Evolutionary conservation across 345 rosid species (phyloP).

Genomic region (Lagerstroemia speciosa): DNA sequence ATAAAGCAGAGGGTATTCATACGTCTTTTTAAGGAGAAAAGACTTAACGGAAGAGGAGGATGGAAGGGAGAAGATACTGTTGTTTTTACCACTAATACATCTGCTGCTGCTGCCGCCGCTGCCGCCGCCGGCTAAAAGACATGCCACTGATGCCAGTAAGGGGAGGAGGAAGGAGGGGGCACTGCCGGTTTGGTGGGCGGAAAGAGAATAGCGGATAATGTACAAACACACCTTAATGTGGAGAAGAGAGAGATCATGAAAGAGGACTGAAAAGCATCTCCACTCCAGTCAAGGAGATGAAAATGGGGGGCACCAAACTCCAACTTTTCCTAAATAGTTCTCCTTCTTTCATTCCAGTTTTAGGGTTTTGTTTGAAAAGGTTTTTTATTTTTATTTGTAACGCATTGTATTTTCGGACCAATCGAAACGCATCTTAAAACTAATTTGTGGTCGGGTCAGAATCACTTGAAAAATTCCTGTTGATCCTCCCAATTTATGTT

Average conservation of each 20-base stretch:
- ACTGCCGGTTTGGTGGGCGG: neutral
- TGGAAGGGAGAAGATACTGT: neutral
- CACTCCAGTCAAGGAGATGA: neutral
- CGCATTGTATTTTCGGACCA: too few species aligned
- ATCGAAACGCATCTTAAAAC: too few species aligned
- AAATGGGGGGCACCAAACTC: constrained; percentile 13
- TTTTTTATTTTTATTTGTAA: too few species aligned
- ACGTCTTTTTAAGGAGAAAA: neutral
- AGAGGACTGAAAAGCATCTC: neutral
- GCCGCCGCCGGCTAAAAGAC: neutral
- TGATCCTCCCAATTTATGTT: too few species aligned
- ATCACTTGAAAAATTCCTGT: too few species aligned
- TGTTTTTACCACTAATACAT: neutral
- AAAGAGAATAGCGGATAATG: constrained; percentile 16
- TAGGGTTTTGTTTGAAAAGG: constrained; percentile 33
- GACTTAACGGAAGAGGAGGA: neutral
- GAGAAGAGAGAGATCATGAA: constrained; percentile 11
- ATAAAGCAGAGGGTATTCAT: constrained; percentile 9
- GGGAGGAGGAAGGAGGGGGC: neutral
- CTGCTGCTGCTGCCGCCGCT: neutral
- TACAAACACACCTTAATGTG: constrained; percentile 7
- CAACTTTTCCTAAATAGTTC: neutral
- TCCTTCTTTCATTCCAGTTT: constrained; percentile 23
- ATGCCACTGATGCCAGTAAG: neutral
- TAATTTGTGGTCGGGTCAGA: too few species aligned